These are phyloP conservation scores for Microstroma glucosiphilum DNA, from an alignment of 1,284 basidiomycete genomes.

Conservation along the genomic window DNA sequence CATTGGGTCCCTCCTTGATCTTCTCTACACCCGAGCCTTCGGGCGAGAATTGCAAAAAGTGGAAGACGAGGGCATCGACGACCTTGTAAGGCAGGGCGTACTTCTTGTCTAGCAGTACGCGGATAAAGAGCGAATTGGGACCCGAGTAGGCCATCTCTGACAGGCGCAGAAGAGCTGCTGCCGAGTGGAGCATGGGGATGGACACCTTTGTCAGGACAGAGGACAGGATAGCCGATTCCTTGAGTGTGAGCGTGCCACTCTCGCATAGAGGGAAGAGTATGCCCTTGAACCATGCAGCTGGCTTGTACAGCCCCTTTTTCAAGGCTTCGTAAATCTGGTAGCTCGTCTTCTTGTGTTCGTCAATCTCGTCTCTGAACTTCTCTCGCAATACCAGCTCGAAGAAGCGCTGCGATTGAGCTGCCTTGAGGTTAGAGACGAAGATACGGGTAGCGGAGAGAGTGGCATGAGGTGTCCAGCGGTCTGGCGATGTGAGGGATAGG, in stretches of 20 bases:
- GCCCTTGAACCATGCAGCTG: constrained; percentile 96
- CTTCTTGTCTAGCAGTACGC: constrained; percentile 95
- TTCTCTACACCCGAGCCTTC: constrained; percentile 42
- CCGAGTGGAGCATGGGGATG: constrained; percentile 90
- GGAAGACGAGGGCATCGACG: constrained; percentile 92
- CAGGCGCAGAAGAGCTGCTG: constrained; percentile 85
- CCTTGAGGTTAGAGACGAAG: constrained; percentile 95
- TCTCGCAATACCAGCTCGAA: constrained; percentile 86
- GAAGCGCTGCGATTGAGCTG: constrained; percentile 87
- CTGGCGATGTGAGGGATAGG: constrained; percentile 83
- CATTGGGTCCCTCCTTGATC: constrained; percentile 16
- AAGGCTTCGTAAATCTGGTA: constrained; percentile 90
- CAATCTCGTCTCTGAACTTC: constrained; percentile 82
- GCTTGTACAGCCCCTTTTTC: constrained; percentile 89
- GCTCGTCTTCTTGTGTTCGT: constrained; percentile 71
- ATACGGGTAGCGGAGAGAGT: constrained; percentile 89
- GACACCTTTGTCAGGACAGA: constrained; percentile 86
- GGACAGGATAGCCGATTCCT: constrained; percentile 90
- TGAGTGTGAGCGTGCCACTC: constrained; percentile 59
- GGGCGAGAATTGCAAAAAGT: constrained; percentile 83
- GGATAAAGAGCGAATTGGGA: constrained; percentile 92
- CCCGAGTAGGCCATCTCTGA: constrained; percentile 94
- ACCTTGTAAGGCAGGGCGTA: constrained; percentile 97
- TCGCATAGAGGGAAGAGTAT: constrained; percentile 92
- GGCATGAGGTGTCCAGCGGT: constrained; percentile 92